Conservation (phyloP, 495 filamentous ascomycete genomes). For the Staphylotrichum tortipilum region DNA sequence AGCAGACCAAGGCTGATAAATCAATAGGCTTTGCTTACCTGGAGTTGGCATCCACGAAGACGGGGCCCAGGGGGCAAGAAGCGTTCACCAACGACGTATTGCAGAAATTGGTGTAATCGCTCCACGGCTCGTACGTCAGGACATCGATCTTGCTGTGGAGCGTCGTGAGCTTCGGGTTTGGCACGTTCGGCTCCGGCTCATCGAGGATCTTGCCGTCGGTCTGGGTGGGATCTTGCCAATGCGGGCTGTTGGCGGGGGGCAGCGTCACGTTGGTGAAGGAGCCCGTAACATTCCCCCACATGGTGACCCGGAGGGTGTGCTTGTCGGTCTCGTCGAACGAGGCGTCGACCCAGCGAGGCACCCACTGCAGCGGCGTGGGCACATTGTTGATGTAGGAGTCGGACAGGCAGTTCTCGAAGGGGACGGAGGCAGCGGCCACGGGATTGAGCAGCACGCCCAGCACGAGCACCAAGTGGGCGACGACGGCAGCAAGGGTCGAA, state of each 20-base stretch:
- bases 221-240: constrained; percentile 44
- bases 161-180: constrained; percentile 57
- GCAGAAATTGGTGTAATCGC: constrained; percentile 53
- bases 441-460: constrained; percentile 21
- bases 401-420: constrained; percentile 77
- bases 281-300: constrained; percentile 88
- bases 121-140: constrained; percentile 62
- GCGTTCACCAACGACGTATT: constrained; percentile 47
- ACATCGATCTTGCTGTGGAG: constrained; percentile 60
- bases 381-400: constrained; percentile 43
- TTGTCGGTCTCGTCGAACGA: constrained; percentile 55
- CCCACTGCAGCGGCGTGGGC: constrained; percentile 62
- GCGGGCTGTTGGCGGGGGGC: constrained; percentile 48
- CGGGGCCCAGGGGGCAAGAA: constrained; percentile 65
- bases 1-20: too few relatives aligned
- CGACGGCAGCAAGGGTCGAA: not conserved
- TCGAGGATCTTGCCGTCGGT: constrained; percentile 71
- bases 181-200: constrained; percentile 37
- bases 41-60: constrained; percentile 48
- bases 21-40: constrained; percentile 34
- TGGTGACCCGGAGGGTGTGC: constrained; percentile 65
- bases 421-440: constrained; percentile 51
- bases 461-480: constrained; percentile 14
- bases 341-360: constrained; percentile 63
- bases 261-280: constrained; percentile 32